Conservation (phyloP, 2,329 filamentous ascomycete genomes). For the Paraphaeosphaeria minitans region DNA sequence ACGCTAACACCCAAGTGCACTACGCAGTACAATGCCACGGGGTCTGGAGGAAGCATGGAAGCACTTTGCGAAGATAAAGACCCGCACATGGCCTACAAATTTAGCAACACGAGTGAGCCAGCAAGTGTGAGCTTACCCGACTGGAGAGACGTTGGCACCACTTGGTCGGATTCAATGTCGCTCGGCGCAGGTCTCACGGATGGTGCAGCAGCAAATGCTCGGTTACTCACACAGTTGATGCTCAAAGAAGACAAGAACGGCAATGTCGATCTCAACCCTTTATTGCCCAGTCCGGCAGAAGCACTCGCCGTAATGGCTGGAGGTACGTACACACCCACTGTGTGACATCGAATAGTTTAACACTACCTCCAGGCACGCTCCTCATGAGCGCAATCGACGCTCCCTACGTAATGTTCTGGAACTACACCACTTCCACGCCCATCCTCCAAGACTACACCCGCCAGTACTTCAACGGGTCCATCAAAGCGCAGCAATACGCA, state of each 20-base stretch:
- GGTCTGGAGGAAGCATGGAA: constrained; percentile 62
- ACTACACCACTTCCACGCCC: constrained; percentile 35
- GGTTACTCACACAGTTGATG: constrained; percentile 53
- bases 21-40: constrained; percentile 54
- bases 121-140: constrained; percentile 54
- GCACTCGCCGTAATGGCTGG: constrained; percentile 72
- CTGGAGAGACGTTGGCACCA: constrained; percentile 51
- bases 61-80: constrained; percentile 64
- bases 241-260: constrained; percentile 30
- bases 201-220: constrained; percentile 51
- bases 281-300: constrained; percentile 72
- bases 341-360: neutral
- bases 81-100: constrained; percentile 62
- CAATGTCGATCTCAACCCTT: constrained; percentile 51
- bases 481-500: constrained; percentile 71
- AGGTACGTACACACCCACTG: constrained; percentile 39
- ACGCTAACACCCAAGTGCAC: constrained; percentile 69
- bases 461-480: constrained; percentile 66
- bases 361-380: constrained; percentile 54
- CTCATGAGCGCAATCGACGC: constrained; percentile 64
- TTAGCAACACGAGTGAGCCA: constrained; percentile 60
- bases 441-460: constrained; percentile 54
- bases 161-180: constrained; percentile 51
- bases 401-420: constrained; percentile 62
- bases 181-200: constrained; percentile 52